Evolutionary conservation across 2,329 filamentous ascomycete species (phyloP), one percentile per base, ranked within the genome.

Genomic region (Cladosporium oxysporum): DNA sequence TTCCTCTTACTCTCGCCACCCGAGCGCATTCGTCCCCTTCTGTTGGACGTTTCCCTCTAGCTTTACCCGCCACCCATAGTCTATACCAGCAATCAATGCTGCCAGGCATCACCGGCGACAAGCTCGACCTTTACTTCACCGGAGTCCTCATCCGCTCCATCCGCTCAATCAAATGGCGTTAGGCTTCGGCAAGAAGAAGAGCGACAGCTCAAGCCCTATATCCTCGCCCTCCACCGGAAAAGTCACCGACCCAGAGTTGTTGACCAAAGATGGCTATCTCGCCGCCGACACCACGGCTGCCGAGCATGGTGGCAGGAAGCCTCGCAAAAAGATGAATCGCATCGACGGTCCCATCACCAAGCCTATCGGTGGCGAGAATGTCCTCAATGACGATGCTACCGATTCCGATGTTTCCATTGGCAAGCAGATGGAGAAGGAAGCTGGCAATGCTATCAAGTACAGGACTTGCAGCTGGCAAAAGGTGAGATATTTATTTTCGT

Each of bases 401-500:
- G 79, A 79, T 6, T 78, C 79, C 6, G 78, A 71, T 52, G 66
- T 84, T 53, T 81, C 79, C 41, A 78, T 88, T 52, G 84, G 83
- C 58, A 85, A 86, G 79, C 93, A 96, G 80, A 86, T 94, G 69
- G 91, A 89, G 62, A 76, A 91, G 68, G 93, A 97, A 78, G 85
- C 88, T 31, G 88, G 87, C 61, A 89, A 91, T 77, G 87, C 88
- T 12, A 97, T 97, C 78, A 89, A 96, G 80, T 97, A 97, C 77
- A 86, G 93, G 67, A 96, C 93, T 47, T 97, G 93, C 80, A 93
- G 90, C 71, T 97, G 93, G 93, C 90, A 91, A 75, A 97, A 97
- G 84, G 88, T 89, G 65, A 41, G 60, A 44, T 53, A 18, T 53
- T 26, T 21, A 23, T 50, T 65, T 64, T 50, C 29, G 35, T 58